Evolutionary conservation across 306 rosid species (phyloP).

Genomic region (Boehmeria nivea): DNA sequence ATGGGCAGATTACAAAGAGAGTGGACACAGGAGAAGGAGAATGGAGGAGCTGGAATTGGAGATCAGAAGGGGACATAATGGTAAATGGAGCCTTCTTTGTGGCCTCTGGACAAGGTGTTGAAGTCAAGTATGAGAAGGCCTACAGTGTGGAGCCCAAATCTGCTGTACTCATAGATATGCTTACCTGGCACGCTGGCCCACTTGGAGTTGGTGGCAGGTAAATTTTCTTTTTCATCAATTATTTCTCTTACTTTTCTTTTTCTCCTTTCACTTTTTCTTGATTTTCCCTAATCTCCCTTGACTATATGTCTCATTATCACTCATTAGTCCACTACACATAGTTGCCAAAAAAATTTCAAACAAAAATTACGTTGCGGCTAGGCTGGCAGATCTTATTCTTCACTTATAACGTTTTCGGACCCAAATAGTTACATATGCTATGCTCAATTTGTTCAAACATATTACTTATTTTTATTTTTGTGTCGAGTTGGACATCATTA

Average conservation of each 20-base stretch:
- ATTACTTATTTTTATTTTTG: no score
- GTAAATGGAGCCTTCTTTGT: constrained; percentile 75
- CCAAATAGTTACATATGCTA: no score
- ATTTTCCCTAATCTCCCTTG: background rate
- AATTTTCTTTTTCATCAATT: background rate
- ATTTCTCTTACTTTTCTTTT: background rate
- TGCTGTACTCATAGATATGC: constrained; percentile 48
- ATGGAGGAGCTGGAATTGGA: constrained; percentile 83
- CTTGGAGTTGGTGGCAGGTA: constrained; percentile 81
- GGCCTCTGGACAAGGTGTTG: constrained; percentile 44
- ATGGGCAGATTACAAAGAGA: constrained; percentile 57
- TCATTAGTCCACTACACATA: no score
- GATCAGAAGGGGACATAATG: constrained; percentile 77
- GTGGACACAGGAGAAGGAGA: constrained; percentile 44
- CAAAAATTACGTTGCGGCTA: no score
- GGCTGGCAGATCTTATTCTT: no score
- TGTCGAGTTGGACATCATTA: no score
- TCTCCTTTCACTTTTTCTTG: background rate
- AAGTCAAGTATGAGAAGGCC: constrained; percentile 49
- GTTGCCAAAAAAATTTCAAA: no score
- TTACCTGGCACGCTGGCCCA: constrained; percentile 68
- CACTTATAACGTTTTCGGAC: no score
- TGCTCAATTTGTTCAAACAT: background rate
- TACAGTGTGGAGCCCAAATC: constrained; percentile 72
- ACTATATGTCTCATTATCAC: background rate